These are phyloP conservation scores for Cercophora newfieldiana DNA, from an alignment of 495 filamentous ascomycete species.

Conservation along the genomic window DNA sequence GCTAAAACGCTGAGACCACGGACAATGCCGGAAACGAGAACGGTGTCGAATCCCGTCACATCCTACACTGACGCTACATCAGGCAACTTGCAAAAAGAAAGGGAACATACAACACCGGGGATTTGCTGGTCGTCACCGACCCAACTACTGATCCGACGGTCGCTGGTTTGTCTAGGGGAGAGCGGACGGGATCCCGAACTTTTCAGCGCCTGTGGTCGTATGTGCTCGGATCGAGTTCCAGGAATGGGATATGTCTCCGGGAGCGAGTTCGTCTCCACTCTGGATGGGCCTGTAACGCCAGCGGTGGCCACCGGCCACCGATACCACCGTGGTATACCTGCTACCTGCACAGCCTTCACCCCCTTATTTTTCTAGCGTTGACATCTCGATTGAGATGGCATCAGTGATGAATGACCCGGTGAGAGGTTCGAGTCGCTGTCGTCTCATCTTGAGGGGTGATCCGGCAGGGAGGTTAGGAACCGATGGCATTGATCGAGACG, in stretches of 20 bases:
- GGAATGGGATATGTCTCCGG: not conserved
- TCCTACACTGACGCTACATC: too few relatives aligned
- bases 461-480: not conserved
- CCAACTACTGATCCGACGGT: conserved; percentile 44
- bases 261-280: not conserved
- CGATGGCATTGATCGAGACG: not conserved
- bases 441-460: not conserved
- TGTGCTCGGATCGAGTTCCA: conserved; percentile 19
- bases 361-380: not conserved
- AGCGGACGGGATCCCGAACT: conserved; percentile 54
- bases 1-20: not conserved
- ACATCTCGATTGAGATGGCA: too few relatives aligned
- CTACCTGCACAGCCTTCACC: not conserved
- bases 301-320: not conserved
- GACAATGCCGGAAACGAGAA: too few relatives aligned
- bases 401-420: not conserved
- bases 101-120: conserved; percentile 27
- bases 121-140: conserved; percentile 46
- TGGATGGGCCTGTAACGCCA: not conserved
- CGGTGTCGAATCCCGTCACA: too few relatives aligned
- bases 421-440: not conserved
- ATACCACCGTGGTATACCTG: not conserved
- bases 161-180: conserved; percentile 46
- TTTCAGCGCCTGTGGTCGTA: conserved; percentile 48
- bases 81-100: too few relatives aligned